Evolutionary conservation across 2,329 filamentous ascomycete species (phyloP).

Genomic region (Aspergillus hortae): DNA sequence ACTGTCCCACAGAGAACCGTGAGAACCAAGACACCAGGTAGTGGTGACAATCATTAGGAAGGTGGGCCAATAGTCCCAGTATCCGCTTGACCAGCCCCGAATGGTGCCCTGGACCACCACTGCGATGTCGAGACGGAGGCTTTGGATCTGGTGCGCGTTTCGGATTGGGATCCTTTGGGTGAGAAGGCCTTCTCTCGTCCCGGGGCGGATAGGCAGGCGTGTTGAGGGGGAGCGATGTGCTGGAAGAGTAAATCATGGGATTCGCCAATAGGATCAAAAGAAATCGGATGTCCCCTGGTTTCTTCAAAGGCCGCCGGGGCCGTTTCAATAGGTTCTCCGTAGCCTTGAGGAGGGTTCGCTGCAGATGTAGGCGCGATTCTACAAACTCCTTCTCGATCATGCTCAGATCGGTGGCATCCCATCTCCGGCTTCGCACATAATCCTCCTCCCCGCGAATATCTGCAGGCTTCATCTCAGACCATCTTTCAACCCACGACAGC

Average conservation of each 20-base stretch:
- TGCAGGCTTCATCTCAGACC: conserved; percentile 50
- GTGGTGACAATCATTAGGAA: conserved; percentile 71
- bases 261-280: conserved; percentile 75
- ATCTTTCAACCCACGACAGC: conserved; percentile 60
- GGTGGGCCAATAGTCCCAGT: conserved; percentile 73
- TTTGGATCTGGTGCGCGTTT: conserved; percentile 17
- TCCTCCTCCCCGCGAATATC: conserved; percentile 24
- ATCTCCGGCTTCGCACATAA: conserved; percentile 21
- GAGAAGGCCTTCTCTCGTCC: conserved; percentile 27
- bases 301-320: conserved; percentile 65
- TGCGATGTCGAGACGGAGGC: conserved; percentile 14
- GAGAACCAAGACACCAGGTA: conserved; percentile 76
- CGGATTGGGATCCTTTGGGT: conserved; percentile 19
- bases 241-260: conserved; percentile 62
- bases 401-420: conserved; percentile 42
- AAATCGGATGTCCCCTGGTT: conserved; percentile 70
- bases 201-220: conserved; percentile 15
- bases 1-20: conserved; percentile 63
- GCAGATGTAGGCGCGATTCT: conserved; percentile 66
- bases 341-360: conserved; percentile 69
- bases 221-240: conserved; percentile 13
- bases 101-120: conserved; percentile 60
- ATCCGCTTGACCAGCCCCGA: conserved; percentile 83
- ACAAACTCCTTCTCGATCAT: conserved; percentile 51
- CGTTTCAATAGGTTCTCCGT: conserved; percentile 77